Evolutionary conservation across 352 stramenopile genomes (phyloP).

Genomic region (Globisporangium mamillatum): DNA sequence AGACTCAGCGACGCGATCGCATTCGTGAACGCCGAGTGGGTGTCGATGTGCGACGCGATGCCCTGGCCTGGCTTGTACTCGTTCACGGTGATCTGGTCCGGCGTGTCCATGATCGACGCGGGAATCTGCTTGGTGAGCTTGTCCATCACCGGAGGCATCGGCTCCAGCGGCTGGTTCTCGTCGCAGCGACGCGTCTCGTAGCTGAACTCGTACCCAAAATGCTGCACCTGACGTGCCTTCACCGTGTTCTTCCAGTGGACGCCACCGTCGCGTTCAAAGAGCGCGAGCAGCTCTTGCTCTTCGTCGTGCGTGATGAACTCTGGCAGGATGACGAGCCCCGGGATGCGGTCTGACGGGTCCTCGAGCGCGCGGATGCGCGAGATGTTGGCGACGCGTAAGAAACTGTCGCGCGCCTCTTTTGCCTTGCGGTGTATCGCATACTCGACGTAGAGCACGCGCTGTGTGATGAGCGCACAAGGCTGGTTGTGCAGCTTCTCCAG

Average conservation of each 20-base stretch:
- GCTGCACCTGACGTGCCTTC: slow-evolving; percentile 81
- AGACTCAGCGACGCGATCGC: slow-evolving; percentile 82
- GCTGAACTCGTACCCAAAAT: slow-evolving; percentile 88
- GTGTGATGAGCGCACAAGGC: slow-evolving; percentile 47
- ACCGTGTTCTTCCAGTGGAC: slow-evolving; percentile 67
- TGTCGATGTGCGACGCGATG: slow-evolving; percentile 88
- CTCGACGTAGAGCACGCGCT: slow-evolving; percentile 71
- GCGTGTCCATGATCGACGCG: slow-evolving; percentile 52
- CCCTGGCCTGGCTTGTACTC: slow-evolving; percentile 88
- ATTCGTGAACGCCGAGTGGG: slow-evolving; percentile 83
- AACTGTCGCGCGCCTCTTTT: slow-evolving; percentile 59
- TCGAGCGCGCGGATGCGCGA: slow-evolving; percentile 39
- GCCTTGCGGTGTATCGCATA: slow-evolving; percentile 64
- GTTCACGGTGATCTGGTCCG: slow-evolving; percentile 86
- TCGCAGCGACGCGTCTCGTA: slow-evolving; percentile 80
- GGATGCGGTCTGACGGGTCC: slow-evolving; percentile 45
- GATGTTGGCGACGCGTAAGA: slow-evolving; percentile 56
- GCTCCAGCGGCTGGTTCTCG: slow-evolving; percentile 38
- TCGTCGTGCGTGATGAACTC: slow-evolving; percentile 70
- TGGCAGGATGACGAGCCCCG: slow-evolving; percentile 52
- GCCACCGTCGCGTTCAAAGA: slow-evolving; percentile 59
- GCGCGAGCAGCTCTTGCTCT: slow-evolving; percentile 45
- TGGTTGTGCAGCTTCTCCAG: slow-evolving; percentile 54
- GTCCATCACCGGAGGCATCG: slow-evolving; percentile 41
- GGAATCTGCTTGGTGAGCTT: slow-evolving; percentile 54